phyloP scores from a whole-genome alignment of 495 filamentous ascomycete species.

The Aspergillus biplanus region DNA sequence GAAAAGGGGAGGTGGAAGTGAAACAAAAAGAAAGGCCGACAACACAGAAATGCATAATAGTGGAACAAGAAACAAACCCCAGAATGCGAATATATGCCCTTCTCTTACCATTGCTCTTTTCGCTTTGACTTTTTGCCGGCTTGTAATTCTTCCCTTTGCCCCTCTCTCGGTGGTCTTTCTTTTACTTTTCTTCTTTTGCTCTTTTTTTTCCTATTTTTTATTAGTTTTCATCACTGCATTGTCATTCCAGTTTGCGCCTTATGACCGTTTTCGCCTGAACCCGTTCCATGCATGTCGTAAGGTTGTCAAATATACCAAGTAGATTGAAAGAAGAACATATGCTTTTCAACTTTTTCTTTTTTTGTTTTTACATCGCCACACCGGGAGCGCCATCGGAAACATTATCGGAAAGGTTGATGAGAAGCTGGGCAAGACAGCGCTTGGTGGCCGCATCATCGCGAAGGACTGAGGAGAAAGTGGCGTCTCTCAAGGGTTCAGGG shows the following conservation, averaged over 20 bases:
- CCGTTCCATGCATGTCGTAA: slow-evolving; percentile 57
- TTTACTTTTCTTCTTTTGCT: slow-evolving; percentile 9
- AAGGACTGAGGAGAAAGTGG: slow-evolving; percentile 94
- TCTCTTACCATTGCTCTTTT: slow-evolving; percentile 1
- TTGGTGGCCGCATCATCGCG: slow-evolving; percentile 98
- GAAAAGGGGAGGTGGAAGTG: slow-evolving; percentile 21
- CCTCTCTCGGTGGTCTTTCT: background rate
- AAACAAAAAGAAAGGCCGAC: slow-evolving; percentile 31
- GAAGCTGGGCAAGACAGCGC: slow-evolving; percentile 91
- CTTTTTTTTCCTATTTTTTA: slow-evolving; percentile 14
- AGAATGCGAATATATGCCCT: slow-evolving; percentile 27
- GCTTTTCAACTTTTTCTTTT: slow-evolving; percentile 32
- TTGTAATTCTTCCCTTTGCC: slow-evolving; percentile 4
- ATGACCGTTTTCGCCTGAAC: slow-evolving; percentile 52
- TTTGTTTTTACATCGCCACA: slow-evolving; percentile 48
- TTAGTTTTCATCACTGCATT: slow-evolving; percentile 25
- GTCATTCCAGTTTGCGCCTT: slow-evolving; percentile 47
- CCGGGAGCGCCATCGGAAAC: slow-evolving; percentile 66
- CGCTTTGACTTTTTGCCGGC: slow-evolving; percentile 4
- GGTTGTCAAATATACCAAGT: slow-evolving; percentile 42
- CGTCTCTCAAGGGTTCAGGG: slow-evolving; percentile 93
- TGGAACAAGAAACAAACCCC: slow-evolving; percentile 22
- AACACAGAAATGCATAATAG: slow-evolving; percentile 24
- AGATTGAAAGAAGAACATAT: slow-evolving; percentile 42
- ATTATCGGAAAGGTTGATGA: slow-evolving; percentile 96